Evolutionary conservation across 2,329 filamentous ascomycete species (phyloP).

Genomic region (Tothia fuscella): DNA sequence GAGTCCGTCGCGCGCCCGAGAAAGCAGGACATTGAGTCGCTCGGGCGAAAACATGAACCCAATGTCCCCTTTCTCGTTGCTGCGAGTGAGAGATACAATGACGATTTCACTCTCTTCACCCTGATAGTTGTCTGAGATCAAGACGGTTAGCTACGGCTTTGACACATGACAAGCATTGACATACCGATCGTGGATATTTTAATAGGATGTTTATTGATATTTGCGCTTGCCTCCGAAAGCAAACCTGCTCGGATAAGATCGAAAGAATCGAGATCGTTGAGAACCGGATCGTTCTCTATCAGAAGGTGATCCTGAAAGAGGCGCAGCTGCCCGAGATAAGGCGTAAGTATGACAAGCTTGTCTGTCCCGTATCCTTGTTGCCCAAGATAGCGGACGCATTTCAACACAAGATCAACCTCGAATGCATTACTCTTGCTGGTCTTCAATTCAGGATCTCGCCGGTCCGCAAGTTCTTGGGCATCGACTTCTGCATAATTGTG

Average conservation of each 20-base stretch:
- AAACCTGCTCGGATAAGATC: slow-evolving; percentile 54
- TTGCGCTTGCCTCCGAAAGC: slow-evolving; percentile 40
- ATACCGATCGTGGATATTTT: slow-evolving; percentile 58
- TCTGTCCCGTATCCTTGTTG: slow-evolving; percentile 60
- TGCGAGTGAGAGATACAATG: slow-evolving; percentile 54
- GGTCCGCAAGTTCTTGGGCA: slow-evolving; percentile 33
- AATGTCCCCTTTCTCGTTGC: slow-evolving; percentile 51
- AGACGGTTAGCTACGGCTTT: slow-evolving; percentile 7
- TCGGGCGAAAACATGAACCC: slow-evolving; percentile 58
- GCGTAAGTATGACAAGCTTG: slow-evolving; percentile 56
- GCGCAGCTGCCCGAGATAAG: slow-evolving; percentile 58
- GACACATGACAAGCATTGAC: slow-evolving; percentile 15
- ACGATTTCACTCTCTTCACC: slow-evolving; percentile 67
- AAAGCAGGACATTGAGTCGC: slow-evolving; percentile 58
- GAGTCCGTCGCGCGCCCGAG: slow-evolving; percentile 51
- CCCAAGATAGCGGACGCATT: slow-evolving; percentile 51
- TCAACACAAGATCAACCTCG: slow-evolving; percentile 55
- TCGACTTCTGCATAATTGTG: slow-evolving; percentile 45
- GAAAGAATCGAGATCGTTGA: slow-evolving; percentile 56
- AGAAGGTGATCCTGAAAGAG: slow-evolving; percentile 43
- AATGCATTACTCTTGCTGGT: slow-evolving; percentile 51
- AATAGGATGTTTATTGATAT: slow-evolving; percentile 40
- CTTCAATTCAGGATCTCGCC: slow-evolving; percentile 36
- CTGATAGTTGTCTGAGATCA: slow-evolving; percentile 54
- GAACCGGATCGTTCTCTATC: slow-evolving; percentile 47